phyloP scores from a whole-genome alignment of 495 filamentous ascomycete species.

The Penicillium silybi region DNA sequence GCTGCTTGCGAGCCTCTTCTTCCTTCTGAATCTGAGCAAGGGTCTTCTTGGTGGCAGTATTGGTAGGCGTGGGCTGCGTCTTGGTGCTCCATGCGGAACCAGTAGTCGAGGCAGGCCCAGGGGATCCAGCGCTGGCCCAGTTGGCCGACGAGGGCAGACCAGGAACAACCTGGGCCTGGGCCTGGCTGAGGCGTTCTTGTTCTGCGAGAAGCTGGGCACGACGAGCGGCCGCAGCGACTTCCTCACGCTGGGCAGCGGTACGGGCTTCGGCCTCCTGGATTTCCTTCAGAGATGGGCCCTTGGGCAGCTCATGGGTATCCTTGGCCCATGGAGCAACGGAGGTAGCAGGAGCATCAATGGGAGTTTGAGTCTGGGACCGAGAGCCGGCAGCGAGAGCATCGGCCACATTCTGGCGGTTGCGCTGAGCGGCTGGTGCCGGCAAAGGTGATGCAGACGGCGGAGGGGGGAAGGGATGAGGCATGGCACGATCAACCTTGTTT shows the following conservation, averaged over 20 bases:
- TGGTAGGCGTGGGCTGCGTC: slow-evolving; percentile 40
- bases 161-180: slow-evolving; percentile 53
- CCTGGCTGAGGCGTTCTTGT: slow-evolving; percentile 74
- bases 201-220: slow-evolving; percentile 65
- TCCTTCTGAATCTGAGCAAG: slow-evolving; percentile 95
- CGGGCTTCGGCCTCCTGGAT: slow-evolving; percentile 95
- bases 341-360: slow-evolving; percentile 54
- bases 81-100: slow-evolving; percentile 65
- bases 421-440: slow-evolving; percentile 81
- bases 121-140: slow-evolving; percentile 78
- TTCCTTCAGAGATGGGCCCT: slow-evolving; percentile 90
- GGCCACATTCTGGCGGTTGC: slow-evolving; percentile 76
- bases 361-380: slow-evolving; percentile 74
- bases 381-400: slow-evolving; percentile 70
- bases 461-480: slow-evolving; percentile 77
- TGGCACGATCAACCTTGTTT: slow-evolving; percentile 51
- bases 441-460: slow-evolving; percentile 71
- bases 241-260: slow-evolving; percentile 88
- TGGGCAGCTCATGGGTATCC: slow-evolving; percentile 70
- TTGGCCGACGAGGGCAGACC: slow-evolving; percentile 86
- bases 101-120: slow-evolving; percentile 44
- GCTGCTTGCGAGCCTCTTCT: slow-evolving; percentile 85
- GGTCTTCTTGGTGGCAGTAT: slow-evolving; percentile 70
- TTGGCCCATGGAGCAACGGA: slow-evolving; percentile 94
- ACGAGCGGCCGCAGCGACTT: slow-evolving; percentile 74